Conservation (phyloP, 2,329 filamentous ascomycete genomes). For the Trichoderma sp. region DNA sequence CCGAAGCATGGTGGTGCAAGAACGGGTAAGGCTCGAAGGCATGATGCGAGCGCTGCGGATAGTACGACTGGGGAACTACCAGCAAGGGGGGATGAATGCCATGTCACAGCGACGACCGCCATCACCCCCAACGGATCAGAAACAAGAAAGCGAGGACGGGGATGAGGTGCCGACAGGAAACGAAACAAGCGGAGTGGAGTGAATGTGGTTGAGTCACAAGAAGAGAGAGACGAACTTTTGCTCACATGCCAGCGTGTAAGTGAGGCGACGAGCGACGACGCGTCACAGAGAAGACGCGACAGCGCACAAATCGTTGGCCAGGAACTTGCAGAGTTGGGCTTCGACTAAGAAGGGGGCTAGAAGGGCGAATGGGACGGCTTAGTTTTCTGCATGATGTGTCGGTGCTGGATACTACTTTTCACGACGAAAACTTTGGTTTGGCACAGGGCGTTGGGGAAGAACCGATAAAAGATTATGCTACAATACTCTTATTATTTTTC, state of each 20-base stretch:
- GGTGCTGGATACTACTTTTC: constrained; percentile 16
- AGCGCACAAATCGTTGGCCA: constrained; percentile 2
- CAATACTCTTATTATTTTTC: neutral
- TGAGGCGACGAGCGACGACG: constrained; percentile 9
- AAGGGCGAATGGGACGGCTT: constrained; percentile 15
- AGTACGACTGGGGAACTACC: constrained; percentile 37
- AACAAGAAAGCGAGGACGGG: constrained; percentile 6
- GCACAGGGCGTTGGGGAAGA: constrained; percentile 11
- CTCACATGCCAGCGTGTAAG: constrained; percentile 12
- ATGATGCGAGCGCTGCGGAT: constrained; percentile 76
- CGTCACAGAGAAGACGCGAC: constrained; percentile 17
- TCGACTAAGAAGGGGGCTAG: neutral
- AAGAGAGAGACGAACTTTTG: neutral
- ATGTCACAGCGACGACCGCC: constrained; percentile 1
- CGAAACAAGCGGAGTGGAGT: constrained; percentile 13
- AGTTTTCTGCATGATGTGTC: constrained; percentile 13
- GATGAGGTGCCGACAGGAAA: neutral
- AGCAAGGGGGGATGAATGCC: neutral
- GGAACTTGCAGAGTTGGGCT: constrained; percentile 1
- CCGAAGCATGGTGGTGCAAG: constrained; percentile 72
- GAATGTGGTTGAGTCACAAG: neutral
- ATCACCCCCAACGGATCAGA: constrained; percentile 10
- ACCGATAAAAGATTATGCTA: constrained; percentile 7
- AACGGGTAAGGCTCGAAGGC: constrained; percentile 74
- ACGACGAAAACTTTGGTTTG: neutral